Conservation (phyloP, 139 green algal genomes). For the Tetraselmis striata region DNA sequence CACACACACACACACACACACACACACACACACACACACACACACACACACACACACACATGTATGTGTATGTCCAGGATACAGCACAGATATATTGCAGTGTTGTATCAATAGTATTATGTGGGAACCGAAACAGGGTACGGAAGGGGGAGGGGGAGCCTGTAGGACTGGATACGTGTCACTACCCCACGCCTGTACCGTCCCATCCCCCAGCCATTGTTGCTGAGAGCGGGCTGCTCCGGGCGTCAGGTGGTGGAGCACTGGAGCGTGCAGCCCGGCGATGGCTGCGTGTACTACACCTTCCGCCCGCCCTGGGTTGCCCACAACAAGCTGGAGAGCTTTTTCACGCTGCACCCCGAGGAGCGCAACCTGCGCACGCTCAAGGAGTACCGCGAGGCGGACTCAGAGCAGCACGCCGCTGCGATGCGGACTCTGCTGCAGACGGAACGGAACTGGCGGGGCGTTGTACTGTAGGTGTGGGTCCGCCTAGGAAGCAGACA, state of each 20-base stretch:
- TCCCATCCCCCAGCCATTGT: background rate
- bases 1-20: no score
- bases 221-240: no score
- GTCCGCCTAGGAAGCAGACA: no score
- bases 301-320: slow-evolving; percentile 39
- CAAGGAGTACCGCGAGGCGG: background rate
- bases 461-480: background rate
- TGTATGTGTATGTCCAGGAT: no score
- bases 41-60: no score
- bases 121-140: no score
- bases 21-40: no score
- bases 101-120: no score
- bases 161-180: no score
- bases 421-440: background rate
- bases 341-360: slow-evolving; percentile 36
- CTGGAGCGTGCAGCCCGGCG: slow-evolving; percentile 33
- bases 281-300: slow-evolving; percentile 38
- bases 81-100: no score
- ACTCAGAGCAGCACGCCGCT: background rate
- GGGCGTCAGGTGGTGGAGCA: slow-evolving; percentile 31
- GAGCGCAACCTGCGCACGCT: slow-evolving; percentile 11
- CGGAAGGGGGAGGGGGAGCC: no score
- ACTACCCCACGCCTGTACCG: no score
- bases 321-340: slow-evolving; percentile 21
- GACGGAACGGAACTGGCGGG: background rate